Evolutionary conservation across 2,329 filamentous ascomycete genomes (phyloP), one percentile per base, ranked within the genome.

Genomic region (Parastagonospora avenae): DNA sequence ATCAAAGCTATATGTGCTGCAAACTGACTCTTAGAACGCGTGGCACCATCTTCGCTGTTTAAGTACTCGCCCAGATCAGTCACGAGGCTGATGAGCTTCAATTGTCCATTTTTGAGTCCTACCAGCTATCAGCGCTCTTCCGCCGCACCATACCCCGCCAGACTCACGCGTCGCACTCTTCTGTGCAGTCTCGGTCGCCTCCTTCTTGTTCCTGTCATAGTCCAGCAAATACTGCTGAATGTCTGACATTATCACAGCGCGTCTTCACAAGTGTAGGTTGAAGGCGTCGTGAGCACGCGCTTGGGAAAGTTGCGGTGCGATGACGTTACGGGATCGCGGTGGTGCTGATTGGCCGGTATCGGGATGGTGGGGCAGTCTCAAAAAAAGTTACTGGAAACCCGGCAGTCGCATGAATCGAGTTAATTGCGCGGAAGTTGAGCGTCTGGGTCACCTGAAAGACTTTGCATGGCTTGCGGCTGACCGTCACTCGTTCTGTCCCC

Each of bases 31-130:
- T 86, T 86, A n/a, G 80, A 80, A 33, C 86, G 79, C 37, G 83
- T 76, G 11, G 79, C 77, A 16, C 78, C 77, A 73, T 88, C 84
- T 62, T 87, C 84, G 68, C 86, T 83, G 59, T 87, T 88, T 64
- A 89, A 80, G 60, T 87, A 88, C 68, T 87, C 84, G 15, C 84
- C 83, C 29, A 88, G 76, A 38, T 83, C 84, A 64, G 86, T 83
- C 47, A 89, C 82, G 42, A 88, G 73, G 46, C 82, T 80, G 48
- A 88, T 78, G 30, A 89, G 76, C 60, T 83, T 86, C 45, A 82
- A 76, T 60, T 86, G 77, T 58, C 82, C 85, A 61, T 72, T 77
- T 65, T 85, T 80, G 53, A 89, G 76, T 68, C 81, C 83, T 86
- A 53, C 33, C 42, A 28, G 32, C 42, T 29, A 58, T 69, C 58